Evolutionary conservation across 2,329 filamentous ascomycete genomes (phyloP), one percentile per base, ranked within the genome.

Genomic region (Verticillium dahliae): DNA sequence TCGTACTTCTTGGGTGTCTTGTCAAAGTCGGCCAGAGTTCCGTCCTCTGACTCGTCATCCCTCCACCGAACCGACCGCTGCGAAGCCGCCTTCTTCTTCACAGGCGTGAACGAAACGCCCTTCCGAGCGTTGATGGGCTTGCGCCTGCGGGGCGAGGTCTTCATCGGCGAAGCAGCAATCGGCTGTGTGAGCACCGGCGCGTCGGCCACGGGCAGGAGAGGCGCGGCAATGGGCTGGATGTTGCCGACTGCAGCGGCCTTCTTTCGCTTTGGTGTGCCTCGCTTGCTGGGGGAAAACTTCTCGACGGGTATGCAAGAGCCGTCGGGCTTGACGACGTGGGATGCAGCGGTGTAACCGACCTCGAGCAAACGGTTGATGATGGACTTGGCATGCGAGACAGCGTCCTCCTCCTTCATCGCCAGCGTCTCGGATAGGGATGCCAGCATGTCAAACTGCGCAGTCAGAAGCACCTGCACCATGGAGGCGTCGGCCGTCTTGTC

Each of bases 391-490:
- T 90, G 88, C 15, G 88, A 80, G 1, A 97, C 84, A 1, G 94
- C 95, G 64, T 96, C 89, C 38, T 89, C 86, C 72, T 96, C 91
- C 62, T 84, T 89, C 87, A 98, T 92, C 39, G 85, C 81, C 67
- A 94, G 85, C 31, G 95, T 91, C 66, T 91, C 90, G 60, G 89
- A 87, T 60, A 99, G 84, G 0, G 92, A 91, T 4, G 91, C 81
- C 63, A 98, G 85, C 2, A 93, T 94, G 69, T 97, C 93, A 68
- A 99, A 96, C 69, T 98, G 94, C 13, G 94, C 91, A 60, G 90
- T 89, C 11, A 98, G 84, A 60, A 99, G 82, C 58, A 91, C 85
- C 74, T 97, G 93, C 69, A 97, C 82, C 66, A 90, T 85, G 18
- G 85, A 86, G 22, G 88, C 85, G 71, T 97, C 92, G 13, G 89